Evolutionary conservation across 2,329 filamentous ascomycete genomes (phyloP).

Genomic region (Alternaria triticimaculans): DNA sequence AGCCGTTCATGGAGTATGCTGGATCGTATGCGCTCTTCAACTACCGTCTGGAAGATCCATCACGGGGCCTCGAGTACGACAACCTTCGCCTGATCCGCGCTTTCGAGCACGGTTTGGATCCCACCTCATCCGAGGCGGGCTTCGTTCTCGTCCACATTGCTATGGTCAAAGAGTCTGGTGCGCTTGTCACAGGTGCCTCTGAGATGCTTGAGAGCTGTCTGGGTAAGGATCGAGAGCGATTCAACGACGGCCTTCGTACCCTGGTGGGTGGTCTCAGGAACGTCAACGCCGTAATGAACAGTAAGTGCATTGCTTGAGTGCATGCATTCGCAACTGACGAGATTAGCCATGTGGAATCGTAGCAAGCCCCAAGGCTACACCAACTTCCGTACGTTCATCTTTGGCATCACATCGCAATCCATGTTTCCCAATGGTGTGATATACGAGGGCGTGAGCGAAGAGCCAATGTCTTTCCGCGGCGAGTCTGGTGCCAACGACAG

Average conservation of each 20-base stretch:
- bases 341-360: constrained; percentile 81
- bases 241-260: constrained; percentile 62
- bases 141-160: constrained; percentile 96
- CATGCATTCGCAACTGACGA: constrained; percentile 6
- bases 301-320: constrained; percentile 47
- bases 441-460: constrained; percentile 81
- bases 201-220: constrained; percentile 65
- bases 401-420: constrained; percentile 88
- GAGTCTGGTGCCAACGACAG: constrained; percentile 94
- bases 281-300: constrained; percentile 82
- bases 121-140: constrained; percentile 86
- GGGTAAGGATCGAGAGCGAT: constrained; percentile 56
- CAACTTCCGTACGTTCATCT: constrained; percentile 94
- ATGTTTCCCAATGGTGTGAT: constrained; percentile 95
- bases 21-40: constrained; percentile 69
- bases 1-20: constrained; percentile 89
- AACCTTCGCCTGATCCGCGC: constrained; percentile 85
- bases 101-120: constrained; percentile 88
- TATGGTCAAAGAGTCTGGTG: constrained; percentile 88
- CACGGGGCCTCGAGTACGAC: constrained; percentile 61
- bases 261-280: constrained; percentile 69
- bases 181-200: constrained; percentile 75
- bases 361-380: constrained; percentile 85
- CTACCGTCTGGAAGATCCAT: constrained; percentile 65
- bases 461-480: constrained; percentile 83